Percentiles rank a stretch among this genome's conserved stretches.
Conservation (phyloP, 1,284 basidiomycete species). For the Leccinum holopus region DNA sequence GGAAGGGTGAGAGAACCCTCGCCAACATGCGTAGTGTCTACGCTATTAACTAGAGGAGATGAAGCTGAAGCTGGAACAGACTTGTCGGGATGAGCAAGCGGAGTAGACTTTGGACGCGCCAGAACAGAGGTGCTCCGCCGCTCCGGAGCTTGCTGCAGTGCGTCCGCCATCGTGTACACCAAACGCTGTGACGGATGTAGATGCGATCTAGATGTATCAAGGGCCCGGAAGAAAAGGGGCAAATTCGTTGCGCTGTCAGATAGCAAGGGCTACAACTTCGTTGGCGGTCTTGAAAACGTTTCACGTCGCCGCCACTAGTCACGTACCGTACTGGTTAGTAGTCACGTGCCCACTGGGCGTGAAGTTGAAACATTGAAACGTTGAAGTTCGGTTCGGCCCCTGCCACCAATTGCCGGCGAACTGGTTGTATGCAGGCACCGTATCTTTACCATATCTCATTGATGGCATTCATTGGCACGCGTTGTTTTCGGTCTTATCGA, state of each 20-base stretch:
- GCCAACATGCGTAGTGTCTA: constrained; percentile 5
- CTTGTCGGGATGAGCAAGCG: constrained; percentile 8
- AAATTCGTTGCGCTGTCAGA: too few relatives aligned
- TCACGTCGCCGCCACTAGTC: too few relatives aligned
- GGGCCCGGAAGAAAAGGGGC: too few relatives aligned
- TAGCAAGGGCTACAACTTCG: too few relatives aligned
- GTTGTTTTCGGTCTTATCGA: background rate
- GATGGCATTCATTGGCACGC: background rate
- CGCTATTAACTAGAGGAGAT: background rate
- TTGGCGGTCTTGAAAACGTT: too few relatives aligned
- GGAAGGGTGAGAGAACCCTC: constrained; percentile 4
- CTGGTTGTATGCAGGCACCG: background rate
- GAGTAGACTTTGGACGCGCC: constrained; percentile 15
- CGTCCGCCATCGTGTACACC: background rate
- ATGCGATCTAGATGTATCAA: too few relatives aligned
- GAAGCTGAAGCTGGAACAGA: constrained; percentile 11
- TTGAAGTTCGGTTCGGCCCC: too few relatives aligned
- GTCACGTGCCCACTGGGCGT: too few relatives aligned
- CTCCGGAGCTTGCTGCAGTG: background rate
- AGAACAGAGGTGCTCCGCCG: background rate
- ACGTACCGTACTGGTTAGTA: too few relatives aligned
- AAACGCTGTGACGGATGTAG: background rate
- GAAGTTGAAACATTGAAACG: too few relatives aligned
- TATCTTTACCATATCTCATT: background rate
- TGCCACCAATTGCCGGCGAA: too few relatives aligned